Conservation (phyloP, 164 flowering plant genomes). For the Tetrastigma voinierianum region DNA sequence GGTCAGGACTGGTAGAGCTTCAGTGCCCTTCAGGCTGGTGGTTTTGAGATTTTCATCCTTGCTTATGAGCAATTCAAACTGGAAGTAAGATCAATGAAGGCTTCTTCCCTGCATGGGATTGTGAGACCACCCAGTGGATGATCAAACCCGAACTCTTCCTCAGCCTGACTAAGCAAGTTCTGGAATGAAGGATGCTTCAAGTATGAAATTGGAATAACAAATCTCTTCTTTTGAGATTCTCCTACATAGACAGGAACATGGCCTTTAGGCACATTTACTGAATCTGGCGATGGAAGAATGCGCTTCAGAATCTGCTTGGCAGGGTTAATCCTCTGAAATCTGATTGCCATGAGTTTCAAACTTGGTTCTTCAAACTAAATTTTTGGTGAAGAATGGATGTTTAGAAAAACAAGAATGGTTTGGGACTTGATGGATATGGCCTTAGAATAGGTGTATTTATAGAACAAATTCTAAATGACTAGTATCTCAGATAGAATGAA, state of each 20-base stretch:
- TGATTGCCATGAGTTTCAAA: too few relatives aligned
- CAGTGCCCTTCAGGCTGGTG: too few relatives aligned
- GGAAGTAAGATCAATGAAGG: conserved; percentile 32
- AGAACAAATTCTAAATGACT: too few relatives aligned
- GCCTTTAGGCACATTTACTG: conserved; percentile 37
- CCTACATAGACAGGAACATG: conserved; percentile 40
- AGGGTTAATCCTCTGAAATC: too few relatives aligned
- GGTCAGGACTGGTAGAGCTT: too few relatives aligned
- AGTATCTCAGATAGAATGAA: too few relatives aligned
- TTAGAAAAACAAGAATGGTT: too few relatives aligned
- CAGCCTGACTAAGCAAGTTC: conserved; percentile 33
- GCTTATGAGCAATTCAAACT: conserved; percentile 17
- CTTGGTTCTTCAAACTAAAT: too few relatives aligned
- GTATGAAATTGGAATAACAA: conserved; percentile 39
- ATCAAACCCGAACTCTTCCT: conserved; percentile 49
- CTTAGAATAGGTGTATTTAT: too few relatives aligned
- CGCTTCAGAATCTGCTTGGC: not conserved
- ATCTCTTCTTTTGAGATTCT: conserved; percentile 29
- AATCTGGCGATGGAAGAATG: not conserved
- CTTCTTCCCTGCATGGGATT: conserved; percentile 43
- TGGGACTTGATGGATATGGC: too few relatives aligned
- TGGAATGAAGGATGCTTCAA: conserved; percentile 46
- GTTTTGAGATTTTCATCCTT: too few relatives aligned
- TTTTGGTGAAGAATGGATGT: too few relatives aligned
- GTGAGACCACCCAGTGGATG: conserved; percentile 53